These are phyloP conservation scores for Mycosphaerella sp. DNA, from an alignment of 2,329 filamentous ascomycete genomes.

Conservation along the genomic window DNA sequence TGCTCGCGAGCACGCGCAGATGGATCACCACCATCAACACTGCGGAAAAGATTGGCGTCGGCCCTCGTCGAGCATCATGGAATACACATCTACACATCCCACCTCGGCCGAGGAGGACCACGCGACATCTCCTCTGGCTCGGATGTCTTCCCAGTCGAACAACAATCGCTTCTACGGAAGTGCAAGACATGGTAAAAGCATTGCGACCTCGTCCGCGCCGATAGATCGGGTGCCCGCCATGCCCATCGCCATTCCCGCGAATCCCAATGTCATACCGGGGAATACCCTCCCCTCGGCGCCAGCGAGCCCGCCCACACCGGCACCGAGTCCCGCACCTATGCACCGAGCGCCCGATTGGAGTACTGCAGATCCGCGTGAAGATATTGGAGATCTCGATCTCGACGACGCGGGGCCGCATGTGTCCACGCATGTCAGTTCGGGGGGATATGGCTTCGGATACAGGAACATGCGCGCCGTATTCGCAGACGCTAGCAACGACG, in stretches of 20 bases:
- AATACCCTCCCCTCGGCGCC: constrained; percentile 59
- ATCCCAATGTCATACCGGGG: constrained; percentile 47
- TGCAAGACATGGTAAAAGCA: constrained; percentile 33
- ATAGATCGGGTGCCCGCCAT: constrained; percentile 27
- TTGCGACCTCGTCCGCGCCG: constrained; percentile 38
- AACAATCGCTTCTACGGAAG: constrained; percentile 30
- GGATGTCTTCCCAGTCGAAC: constrained; percentile 30
- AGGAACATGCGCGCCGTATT: constrained; percentile 76
- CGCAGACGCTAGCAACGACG: constrained; percentile 64
- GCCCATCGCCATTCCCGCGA: constrained; percentile 43
- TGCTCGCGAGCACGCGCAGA: no score
- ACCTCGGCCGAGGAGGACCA: constrained; percentile 18
- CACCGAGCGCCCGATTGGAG: constrained; percentile 66
- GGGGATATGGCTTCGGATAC: constrained; percentile 41
- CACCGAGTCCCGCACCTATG: constrained; percentile 58
- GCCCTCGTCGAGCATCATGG: constrained; percentile 26
- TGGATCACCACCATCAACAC: no score
- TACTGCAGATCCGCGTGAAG: constrained; percentile 70
- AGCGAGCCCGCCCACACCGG: constrained; percentile 60
- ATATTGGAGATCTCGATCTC: constrained; percentile 53
- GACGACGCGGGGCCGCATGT: constrained; percentile 23
- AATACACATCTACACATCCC: constrained; percentile 24
- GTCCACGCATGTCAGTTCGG: constrained; percentile 23
- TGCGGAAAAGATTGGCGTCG: constrained; percentile 9
- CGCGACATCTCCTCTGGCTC: constrained; percentile 24